These are phyloP conservation scores for Dactylellina leptospora DNA, from an alignment of 2,329 filamentous ascomycete species.

Conservation along the genomic window DNA sequence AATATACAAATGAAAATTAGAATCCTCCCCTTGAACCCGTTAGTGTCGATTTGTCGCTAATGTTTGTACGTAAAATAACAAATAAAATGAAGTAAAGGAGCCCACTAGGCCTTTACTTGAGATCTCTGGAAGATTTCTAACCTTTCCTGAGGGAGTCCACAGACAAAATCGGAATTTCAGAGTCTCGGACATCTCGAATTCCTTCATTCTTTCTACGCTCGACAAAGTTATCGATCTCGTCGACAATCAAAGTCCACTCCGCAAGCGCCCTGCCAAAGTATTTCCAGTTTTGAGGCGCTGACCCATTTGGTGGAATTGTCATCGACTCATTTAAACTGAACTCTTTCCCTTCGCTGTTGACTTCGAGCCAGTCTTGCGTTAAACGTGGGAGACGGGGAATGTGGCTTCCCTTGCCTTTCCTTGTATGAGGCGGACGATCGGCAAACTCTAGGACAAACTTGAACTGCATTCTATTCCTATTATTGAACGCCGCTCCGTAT, in stretches of 20 bases:
- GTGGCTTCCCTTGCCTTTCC: conserved; percentile 65
- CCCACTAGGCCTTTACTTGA: background rate
- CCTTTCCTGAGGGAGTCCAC: conserved; percentile 49
- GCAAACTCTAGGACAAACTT: conserved; percentile 75
- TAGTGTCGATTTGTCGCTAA: conserved; percentile 15
- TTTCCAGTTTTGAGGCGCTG: conserved; percentile 59
- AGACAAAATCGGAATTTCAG: conserved; percentile 49
- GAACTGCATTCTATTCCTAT: conserved; percentile 69
- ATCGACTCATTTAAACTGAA: conserved; percentile 20
- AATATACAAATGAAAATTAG: conserved; percentile 18
- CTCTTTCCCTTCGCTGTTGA: conserved; percentile 32
- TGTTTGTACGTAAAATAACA: background rate
- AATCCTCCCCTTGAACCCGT: background rate
- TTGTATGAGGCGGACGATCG: conserved; percentile 65
- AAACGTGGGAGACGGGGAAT: conserved; percentile 75
- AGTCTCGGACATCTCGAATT: conserved; percentile 37
- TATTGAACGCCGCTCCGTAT: conserved; percentile 57
- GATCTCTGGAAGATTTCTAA: conserved; percentile 3
- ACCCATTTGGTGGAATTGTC: conserved; percentile 29
- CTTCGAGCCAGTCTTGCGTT: conserved; percentile 71
- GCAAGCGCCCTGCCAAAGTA: conserved; percentile 78
- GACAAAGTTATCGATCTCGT: conserved; percentile 82
- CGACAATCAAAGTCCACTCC: conserved; percentile 78
- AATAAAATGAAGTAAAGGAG: background rate
- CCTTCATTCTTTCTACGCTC: conserved; percentile 75